Evolutionary conservation across 257 asterid genomes (phyloP).

Genomic region (Ophiorrhiza pumila): DNA sequence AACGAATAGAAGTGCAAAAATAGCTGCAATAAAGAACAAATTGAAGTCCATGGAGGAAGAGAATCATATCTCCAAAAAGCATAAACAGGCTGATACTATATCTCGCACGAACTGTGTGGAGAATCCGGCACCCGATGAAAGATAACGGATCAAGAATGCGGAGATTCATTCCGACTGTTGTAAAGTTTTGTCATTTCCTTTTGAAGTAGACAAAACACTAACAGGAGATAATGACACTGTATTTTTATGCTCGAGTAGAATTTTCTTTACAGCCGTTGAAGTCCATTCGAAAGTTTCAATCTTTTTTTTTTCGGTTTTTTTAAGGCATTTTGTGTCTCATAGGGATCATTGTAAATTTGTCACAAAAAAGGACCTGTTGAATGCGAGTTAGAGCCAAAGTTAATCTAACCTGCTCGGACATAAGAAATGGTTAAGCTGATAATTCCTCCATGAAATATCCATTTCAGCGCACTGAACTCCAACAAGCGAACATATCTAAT

Average conservation of each 20-base stretch:
- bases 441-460: too few relatives aligned
- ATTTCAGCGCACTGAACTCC: too few relatives aligned
- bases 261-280: background rate
- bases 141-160: background rate
- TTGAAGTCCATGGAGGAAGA: constrained; percentile 80
- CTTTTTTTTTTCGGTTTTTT: background rate
- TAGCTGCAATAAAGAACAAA: constrained; percentile 89
- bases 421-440: background rate
- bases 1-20: constrained; percentile 66
- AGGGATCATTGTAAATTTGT: too few relatives aligned
- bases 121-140: constrained; percentile 13
- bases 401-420: background rate
- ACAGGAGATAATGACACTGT: background rate
- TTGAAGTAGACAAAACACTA: background rate
- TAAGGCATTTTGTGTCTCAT: background rate
- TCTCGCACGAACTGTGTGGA: constrained; percentile 4
- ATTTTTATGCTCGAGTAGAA: background rate
- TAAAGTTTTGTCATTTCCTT: too few relatives aligned
- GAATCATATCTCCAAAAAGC: constrained; percentile 42
- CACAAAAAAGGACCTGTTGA: background rate
- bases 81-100: constrained; percentile 29
- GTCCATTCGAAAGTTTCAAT: background rate
- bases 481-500: too few relatives aligned
- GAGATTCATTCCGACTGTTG: background rate
- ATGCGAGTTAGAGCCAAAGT: background rate